These are phyloP conservation scores for Trypethelium eluteriae DNA, from an alignment of 495 filamentous ascomycete genomes.

Conservation along the genomic window DNA sequence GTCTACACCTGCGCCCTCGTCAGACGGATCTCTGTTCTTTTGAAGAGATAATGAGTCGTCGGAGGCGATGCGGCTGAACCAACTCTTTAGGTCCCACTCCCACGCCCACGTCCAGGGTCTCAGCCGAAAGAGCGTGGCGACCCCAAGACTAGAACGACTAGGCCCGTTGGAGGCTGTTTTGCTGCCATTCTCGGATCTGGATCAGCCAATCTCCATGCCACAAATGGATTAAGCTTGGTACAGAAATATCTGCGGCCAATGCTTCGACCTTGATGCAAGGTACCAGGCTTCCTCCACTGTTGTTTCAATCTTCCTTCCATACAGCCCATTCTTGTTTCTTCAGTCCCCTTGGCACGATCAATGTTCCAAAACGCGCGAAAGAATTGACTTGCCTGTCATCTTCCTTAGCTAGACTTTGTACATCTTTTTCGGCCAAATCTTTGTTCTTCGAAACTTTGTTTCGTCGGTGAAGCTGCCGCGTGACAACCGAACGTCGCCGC, in stretches of 20 bases:
- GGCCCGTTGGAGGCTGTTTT: background rate
- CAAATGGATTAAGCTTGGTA: background rate
- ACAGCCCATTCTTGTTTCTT: background rate
- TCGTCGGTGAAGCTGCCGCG: background rate
- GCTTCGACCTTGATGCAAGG: too few species aligned
- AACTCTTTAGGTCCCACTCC: background rate
- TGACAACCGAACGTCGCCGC: too few species aligned
- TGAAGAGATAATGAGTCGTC: background rate
- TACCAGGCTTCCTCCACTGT: too few species aligned
- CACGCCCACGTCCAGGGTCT: too few species aligned
- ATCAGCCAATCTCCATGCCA: background rate
- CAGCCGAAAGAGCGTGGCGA: too few species aligned
- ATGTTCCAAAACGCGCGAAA: background rate
- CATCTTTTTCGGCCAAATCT: background rate
- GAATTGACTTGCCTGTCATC: background rate
- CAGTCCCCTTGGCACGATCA: background rate
- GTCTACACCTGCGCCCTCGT: background rate
- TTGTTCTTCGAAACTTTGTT: background rate
- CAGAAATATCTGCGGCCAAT: background rate
- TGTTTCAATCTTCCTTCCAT: too few species aligned
- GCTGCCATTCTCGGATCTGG: background rate
- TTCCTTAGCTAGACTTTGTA: background rate
- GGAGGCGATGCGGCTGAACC: conserved; percentile 1
- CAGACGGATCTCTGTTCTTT: background rate
- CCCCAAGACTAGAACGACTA: background rate